phyloP scores from a whole-genome alignment of 192 early-diverging fungal genomes.

The Coemansia sp. region DNA sequence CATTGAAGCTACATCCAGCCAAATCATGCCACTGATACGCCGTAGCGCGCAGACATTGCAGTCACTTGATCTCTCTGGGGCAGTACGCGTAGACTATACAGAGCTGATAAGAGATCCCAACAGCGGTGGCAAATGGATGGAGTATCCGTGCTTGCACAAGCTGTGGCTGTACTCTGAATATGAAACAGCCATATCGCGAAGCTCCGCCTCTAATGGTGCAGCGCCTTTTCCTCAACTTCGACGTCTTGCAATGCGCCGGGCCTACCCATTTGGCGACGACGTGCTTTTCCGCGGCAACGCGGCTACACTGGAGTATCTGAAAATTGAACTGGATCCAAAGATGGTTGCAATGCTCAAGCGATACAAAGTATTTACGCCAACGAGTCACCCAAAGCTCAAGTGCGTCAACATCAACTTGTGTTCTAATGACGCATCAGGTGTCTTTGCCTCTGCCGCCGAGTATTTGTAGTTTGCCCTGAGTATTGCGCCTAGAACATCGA shows the following conservation, averaged over 20 bases:
- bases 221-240: background rate
- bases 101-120: background rate
- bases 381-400: background rate
- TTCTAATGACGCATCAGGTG: background rate
- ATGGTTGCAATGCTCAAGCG: background rate
- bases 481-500: background rate
- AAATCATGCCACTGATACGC: background rate
- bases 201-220: background rate
- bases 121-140: background rate
- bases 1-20: background rate
- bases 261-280: constrained; percentile 1
- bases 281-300: background rate
- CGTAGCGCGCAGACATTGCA: background rate
- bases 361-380: background rate
- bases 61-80: background rate
- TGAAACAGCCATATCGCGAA: background rate
- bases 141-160: background rate
- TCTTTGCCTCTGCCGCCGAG: background rate
- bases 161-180: background rate
- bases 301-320: background rate
- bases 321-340: background rate
- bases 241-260: background rate
- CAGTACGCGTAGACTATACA: background rate
- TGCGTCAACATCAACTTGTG: background rate
- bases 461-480: background rate